Evolutionary conservation across 352 stramenopile genomes (phyloP).

Genomic region (Plasmopara muralis): DNA sequence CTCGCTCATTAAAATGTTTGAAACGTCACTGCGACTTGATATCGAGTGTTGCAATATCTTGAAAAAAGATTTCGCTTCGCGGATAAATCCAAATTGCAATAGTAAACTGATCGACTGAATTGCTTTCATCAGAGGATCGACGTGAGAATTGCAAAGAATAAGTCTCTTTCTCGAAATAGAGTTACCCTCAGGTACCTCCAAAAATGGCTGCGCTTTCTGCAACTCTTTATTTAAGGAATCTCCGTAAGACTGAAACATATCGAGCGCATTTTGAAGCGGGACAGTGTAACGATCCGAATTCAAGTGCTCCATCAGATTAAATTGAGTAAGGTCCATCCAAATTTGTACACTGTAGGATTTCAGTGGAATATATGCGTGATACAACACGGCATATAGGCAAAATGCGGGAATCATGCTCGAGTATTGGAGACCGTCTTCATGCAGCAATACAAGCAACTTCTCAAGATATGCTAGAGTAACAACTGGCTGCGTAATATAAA

Average conservation of each 20-base stretch:
- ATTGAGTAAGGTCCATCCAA: slow-evolving; percentile 51
- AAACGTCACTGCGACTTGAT: background rate
- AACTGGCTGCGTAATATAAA: slow-evolving; percentile 41
- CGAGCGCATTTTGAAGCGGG: slow-evolving; percentile 47
- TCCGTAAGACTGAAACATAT: slow-evolving; percentile 37
- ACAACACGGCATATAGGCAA: slow-evolving; percentile 49
- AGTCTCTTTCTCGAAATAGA: slow-evolving; percentile 12
- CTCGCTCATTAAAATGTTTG: slow-evolving; percentile 2
- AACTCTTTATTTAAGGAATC: slow-evolving; percentile 43
- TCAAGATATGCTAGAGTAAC: slow-evolving; percentile 45
- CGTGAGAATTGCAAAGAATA: slow-evolving; percentile 22
- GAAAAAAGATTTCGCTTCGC: slow-evolving; percentile 50
- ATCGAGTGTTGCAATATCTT: slow-evolving; percentile 26
- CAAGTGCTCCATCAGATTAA: slow-evolving; percentile 38
- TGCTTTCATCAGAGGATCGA: slow-evolving; percentile 28
- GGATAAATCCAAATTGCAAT: slow-evolving; percentile 44
- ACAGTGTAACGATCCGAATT: slow-evolving; percentile 35
- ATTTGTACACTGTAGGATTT: slow-evolving; percentile 31
- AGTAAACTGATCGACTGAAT: slow-evolving; percentile 25
- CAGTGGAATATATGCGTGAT: slow-evolving; percentile 29
- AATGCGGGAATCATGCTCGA: slow-evolving; percentile 35
- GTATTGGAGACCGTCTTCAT: slow-evolving; percentile 20
- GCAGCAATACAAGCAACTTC: slow-evolving; percentile 35
- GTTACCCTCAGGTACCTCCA: background rate
- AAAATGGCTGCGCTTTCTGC: slow-evolving; percentile 12